phyloP scores from a whole-genome alignment of 768 basidiomycete genomes.

The Suillus variegatus region DNA sequence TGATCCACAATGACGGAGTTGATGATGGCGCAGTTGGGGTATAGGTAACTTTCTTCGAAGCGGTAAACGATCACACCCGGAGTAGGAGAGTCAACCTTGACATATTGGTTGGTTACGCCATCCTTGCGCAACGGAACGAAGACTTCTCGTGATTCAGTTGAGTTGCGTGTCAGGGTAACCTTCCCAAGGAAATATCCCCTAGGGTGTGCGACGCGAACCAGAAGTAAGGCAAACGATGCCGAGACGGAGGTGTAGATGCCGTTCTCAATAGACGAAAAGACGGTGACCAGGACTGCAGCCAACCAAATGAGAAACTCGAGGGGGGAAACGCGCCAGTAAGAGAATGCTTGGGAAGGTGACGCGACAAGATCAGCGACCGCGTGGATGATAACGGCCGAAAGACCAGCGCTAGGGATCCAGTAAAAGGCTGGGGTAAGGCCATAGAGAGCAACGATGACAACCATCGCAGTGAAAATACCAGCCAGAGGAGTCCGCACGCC shows the following conservation, averaged over 20 bases:
- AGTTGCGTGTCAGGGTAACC: constrained; percentile 52
- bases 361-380: constrained; percentile 89
- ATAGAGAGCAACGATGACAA: constrained; percentile 93
- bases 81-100: constrained; percentile 75
- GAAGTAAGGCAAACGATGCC: constrained; percentile 76
- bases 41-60: constrained; percentile 87
- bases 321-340: constrained; percentile 93
- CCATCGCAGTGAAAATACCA: constrained; percentile 80
- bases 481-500: constrained; percentile 96
- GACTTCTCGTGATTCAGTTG: constrained; percentile 61
- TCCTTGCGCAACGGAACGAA: constrained; percentile 74
- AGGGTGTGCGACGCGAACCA: constrained; percentile 86
- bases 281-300: constrained; percentile 84
- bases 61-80: constrained; percentile 92
- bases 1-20: constrained; percentile 79
- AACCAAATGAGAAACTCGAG: constrained; percentile 89
- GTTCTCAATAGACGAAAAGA: constrained; percentile 93
- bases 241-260: constrained; percentile 88
- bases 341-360: constrained; percentile 76
- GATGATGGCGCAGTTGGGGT: constrained; percentile 71
- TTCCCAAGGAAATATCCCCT: constrained; percentile 91
- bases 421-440: constrained; percentile 92
- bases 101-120: constrained; percentile 62
- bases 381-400: constrained; percentile 96
- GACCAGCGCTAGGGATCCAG: constrained; percentile 79